These are phyloP conservation scores for Ganoderma lucidum DNA, from an alignment of 1,284 basidiomycete genomes.

Conservation along the genomic window DNA sequence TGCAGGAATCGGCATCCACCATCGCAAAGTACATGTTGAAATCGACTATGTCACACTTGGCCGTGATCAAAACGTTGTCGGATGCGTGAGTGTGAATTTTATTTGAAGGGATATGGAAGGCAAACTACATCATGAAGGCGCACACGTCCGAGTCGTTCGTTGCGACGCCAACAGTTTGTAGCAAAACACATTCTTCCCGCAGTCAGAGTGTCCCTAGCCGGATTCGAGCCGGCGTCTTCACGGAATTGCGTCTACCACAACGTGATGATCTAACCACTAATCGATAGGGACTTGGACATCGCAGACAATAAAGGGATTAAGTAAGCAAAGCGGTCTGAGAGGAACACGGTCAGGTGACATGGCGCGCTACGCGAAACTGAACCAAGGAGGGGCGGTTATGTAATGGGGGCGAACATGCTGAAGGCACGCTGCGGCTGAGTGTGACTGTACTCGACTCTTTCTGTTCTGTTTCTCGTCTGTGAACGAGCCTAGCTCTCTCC, in stretches of 20 bases:
- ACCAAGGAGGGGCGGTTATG: constrained; percentile 33
- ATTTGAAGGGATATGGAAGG: too few species aligned
- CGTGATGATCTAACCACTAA: constrained; percentile 39
- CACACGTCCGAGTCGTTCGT: too few species aligned
- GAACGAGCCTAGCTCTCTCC: background rate
- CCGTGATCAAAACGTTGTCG: background rate
- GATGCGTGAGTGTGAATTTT: background rate
- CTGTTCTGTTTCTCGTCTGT: constrained; percentile 11
- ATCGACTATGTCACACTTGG: too few species aligned
- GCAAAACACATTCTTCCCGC: too few species aligned
- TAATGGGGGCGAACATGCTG: constrained; percentile 33
- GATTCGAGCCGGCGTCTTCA: constrained; percentile 38
- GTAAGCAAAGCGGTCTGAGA: background rate
- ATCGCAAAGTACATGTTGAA: too few species aligned
- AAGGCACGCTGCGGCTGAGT: constrained; percentile 22
- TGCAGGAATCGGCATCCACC: too few species aligned
- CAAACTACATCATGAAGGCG: too few species aligned
- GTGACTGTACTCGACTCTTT: background rate
- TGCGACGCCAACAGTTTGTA: too few species aligned
- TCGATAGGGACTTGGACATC: constrained; percentile 33
- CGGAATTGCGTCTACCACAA: constrained; percentile 35
- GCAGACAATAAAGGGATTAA: too few species aligned
- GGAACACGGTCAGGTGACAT: constrained; percentile 24
- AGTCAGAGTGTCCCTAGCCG: constrained; percentile 30
- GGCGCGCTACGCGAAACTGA: constrained; percentile 33